phyloP scores from a whole-genome alignment of 371 early-diverging fungal genomes.

The Mucor indicus region DNA sequence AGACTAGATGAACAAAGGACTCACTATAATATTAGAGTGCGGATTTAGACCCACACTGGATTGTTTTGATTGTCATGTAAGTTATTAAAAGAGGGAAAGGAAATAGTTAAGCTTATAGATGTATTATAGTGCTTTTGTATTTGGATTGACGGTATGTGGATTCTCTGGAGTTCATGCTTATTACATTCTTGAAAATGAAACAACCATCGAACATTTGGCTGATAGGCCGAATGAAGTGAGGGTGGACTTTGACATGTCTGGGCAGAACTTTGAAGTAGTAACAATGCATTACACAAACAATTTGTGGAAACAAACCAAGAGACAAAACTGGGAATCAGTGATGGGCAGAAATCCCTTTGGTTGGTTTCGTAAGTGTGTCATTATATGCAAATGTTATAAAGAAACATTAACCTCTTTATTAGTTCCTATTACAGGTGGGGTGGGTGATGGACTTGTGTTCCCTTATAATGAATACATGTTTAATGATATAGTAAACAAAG shows the following conservation, averaged over 20 bases:
- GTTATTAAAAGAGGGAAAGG: not conserved
- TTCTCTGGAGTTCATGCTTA: constrained; percentile 47
- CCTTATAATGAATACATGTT: constrained; percentile 51
- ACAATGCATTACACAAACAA: constrained; percentile 39
- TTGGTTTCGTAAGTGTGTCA: constrained; percentile 42
- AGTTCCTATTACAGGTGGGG: constrained; percentile 40
- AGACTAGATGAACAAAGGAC: not conserved
- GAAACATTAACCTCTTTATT: not conserved
- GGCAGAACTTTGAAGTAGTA: constrained; percentile 46
- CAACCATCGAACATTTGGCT: constrained; percentile 55
- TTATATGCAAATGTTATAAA: not conserved
- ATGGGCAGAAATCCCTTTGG: constrained; percentile 36
- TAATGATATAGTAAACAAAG: constrained; percentile 34
- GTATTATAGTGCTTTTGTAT: constrained; percentile 29
- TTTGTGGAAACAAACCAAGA: constrained; percentile 43
- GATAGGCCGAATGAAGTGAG: constrained; percentile 41
- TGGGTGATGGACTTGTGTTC: constrained; percentile 50
- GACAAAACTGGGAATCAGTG: constrained; percentile 39
- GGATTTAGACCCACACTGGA: constrained; percentile 41
- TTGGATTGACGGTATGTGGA: constrained; percentile 43
- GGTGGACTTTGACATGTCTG: constrained; percentile 44
- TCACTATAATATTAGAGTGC: constrained; percentile 4
- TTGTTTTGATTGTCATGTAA: constrained; percentile 38
- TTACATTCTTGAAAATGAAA: constrained; percentile 51
- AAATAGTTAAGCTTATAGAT: not conserved